Conservation (phyloP, 1,139 yeast genomes). For the Magnusiomyces paraingens region DNA sequence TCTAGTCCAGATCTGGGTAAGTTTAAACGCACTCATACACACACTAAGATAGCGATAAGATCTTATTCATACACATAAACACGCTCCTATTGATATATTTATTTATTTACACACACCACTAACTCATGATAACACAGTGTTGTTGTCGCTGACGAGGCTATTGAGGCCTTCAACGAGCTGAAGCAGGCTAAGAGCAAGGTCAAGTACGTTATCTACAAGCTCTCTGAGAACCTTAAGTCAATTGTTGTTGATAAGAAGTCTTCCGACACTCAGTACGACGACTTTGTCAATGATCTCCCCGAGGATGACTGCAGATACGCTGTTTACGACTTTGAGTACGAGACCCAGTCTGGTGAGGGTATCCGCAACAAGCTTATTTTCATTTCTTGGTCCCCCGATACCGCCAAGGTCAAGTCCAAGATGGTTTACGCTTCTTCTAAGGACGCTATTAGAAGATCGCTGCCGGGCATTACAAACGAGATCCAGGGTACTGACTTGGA, state of each 20-base stretch:
- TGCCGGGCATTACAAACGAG: conserved; percentile 90
- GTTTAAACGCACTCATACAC: too few relatives aligned
- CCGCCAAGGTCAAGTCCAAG: conserved; percentile 83
- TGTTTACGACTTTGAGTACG: conserved; percentile 93
- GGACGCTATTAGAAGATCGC: conserved; percentile 95
- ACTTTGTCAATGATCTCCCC: conserved; percentile 79
- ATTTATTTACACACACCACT: too few relatives aligned
- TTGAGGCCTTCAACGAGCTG: conserved; percentile 88
- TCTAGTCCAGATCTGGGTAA: too few relatives aligned
- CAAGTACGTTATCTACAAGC: conserved; percentile 73
- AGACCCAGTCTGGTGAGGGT: conserved; percentile 84
- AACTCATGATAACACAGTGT: conserved; percentile 36
- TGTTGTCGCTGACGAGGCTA: conserved; percentile 91
- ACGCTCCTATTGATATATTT: too few relatives aligned
- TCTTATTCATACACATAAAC: too few relatives aligned
- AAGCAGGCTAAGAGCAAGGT: conserved; percentile 80
- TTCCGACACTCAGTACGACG: conserved; percentile 65
- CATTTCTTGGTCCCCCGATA: conserved; percentile 97
- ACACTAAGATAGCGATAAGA: too few relatives aligned
- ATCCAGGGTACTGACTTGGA: conserved; percentile 97
- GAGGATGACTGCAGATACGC: conserved; percentile 97
- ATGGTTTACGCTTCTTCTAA: conserved; percentile 98
- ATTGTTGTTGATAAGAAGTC: conserved; percentile 87
- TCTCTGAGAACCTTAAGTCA: conserved; percentile 81
- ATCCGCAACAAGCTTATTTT: conserved; percentile 89